Evolutionary conservation across 1,284 basidiomycete species (phyloP), one percentile per base, ranked within the genome.

Genomic region (Leccinum cinnamomeum): DNA sequence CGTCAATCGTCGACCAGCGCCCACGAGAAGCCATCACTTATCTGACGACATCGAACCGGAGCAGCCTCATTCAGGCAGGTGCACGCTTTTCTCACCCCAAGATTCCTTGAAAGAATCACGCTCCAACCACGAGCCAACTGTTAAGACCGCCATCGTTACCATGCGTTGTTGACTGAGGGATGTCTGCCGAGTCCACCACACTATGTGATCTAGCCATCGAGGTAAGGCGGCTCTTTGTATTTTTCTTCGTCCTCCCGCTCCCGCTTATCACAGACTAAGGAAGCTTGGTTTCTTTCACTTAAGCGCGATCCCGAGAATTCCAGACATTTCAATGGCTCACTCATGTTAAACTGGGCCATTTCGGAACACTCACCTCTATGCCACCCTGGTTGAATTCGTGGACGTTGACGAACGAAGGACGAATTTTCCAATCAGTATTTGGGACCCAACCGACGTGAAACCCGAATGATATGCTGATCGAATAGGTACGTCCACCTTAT

Each of bases 311-410:
- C 82, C 3, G 67, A 65, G 5, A 82, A 85, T 61, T 85, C 90
- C n/a, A 89, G 89, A 65, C 95, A 97, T 73, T 98, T 97, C 79
- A 98, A 98, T 75, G 92, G 95, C 73, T 92, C 92, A 1, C 84
- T 99, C 39, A 91, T 96, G 86, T 84, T 87, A 7, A 94, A 91
- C 67, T 89, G 30, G 93, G 28, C 87, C 93, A 0, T 98, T 98
- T 77, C 89, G 94, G 30, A 98, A 99, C 30, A 4, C 30, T 0
- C 92, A 97, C 73, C 85, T 98, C 11, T 97, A 97, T 75, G 82
- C 91, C 3, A 94, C 95, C 68, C 86, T 99, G 2, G 95, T 98
- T 62, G 89, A 95, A 72, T 92, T 96, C 76, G 87, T 97, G 10
- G 89, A 90, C 63, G 89, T 97, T 12, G 89, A 96, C 70, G 97